Base-by-base conservation (phyloP, 495 filamentous ascomycete genomes). In the Articulospora tetracladia region DNA sequence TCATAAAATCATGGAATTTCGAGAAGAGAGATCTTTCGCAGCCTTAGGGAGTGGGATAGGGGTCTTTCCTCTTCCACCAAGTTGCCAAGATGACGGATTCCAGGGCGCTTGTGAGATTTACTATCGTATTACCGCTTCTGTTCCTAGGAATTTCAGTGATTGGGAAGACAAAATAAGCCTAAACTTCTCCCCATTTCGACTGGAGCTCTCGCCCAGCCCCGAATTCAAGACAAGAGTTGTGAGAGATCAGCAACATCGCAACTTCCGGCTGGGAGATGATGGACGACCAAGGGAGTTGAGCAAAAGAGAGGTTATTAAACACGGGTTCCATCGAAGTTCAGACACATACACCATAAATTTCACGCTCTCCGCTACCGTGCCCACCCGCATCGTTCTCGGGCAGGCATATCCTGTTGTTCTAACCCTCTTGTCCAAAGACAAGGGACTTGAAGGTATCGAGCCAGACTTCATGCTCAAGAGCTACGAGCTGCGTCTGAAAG, bases 331-430 rank as follows among this genome's bases (percentile, higher is more conserved):
- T 12, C 12, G 23, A 15, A 46, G 44, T 30, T 20, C 41, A 17
- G 36, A 44, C 6, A 57, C 36, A 15, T 17, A n/a, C 55, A 57
- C 36, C 11, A 25, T 57, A 20, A 57, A 26, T 22, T 57, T 57
- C 39, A 47, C 55, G 4, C 4, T 57, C 55, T 47, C 22, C 10
- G 55, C 55, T 3, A 27, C 15, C 7, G 36, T 39, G 0, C 55
- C 41, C 2, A 57, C 36, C 11, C 34, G 34, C 13, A 57, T 57
- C 24, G 25, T 57, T 10, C 15, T 57, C 12, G 44, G 44, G 17
- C 11, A 26, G 0, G 6, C 55, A 15, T 57, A 57, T 22, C 23
- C 22, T 0, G 28, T 57, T 26, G 7, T 47, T 12, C 10, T 57
- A 13, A 47, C 26, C 8, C 13, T 57, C 23, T 10, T 17, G 19